These are phyloP conservation scores for Raddia distichophylla DNA, from an alignment of 176 grass and related monocot genomes.

Conservation along the genomic window DNA sequence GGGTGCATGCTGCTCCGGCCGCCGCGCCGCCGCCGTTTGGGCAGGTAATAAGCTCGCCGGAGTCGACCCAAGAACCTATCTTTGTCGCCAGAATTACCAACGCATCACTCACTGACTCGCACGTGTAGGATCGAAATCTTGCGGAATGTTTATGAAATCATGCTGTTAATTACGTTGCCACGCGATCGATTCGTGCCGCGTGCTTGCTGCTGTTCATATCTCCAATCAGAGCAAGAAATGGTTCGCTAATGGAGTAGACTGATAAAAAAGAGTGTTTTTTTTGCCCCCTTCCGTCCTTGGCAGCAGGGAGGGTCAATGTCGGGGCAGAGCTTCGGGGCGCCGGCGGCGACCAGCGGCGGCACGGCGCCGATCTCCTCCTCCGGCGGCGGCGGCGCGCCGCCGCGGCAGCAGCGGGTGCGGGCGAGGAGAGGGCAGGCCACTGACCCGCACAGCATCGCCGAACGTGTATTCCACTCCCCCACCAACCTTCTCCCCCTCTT, in stretches of 20 bases:
- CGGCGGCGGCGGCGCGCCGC: slow-evolving; percentile 45
- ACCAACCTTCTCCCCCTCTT: neutral
- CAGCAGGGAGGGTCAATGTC: slow-evolving; percentile 56
- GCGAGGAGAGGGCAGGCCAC: slow-evolving; percentile 83
- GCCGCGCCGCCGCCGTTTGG: slow-evolving; percentile 44
- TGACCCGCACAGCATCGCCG: slow-evolving; percentile 88
- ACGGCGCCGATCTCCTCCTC: slow-evolving; percentile 30
- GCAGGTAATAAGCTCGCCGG: slow-evolving; percentile 42
- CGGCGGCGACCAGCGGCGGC: slow-evolving; percentile 39
- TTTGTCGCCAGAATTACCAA: neutral
- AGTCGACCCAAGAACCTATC: neutral
- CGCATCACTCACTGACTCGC: neutral
- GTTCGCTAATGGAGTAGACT: neutral
- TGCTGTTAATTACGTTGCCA: neutral
- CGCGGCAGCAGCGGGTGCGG: slow-evolving; percentile 66
- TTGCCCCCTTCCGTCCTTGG: neutral
- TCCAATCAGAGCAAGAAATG: neutral
- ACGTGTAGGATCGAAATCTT: neutral
- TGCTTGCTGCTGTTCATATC: neutral
- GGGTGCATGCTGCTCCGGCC: slow-evolving; percentile 30
- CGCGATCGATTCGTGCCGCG: neutral
- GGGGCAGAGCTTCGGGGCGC: slow-evolving; percentile 58
- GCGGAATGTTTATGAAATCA: neutral
- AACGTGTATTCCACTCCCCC: slow-evolving; percentile 64
- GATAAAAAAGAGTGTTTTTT: neutral